Evolutionary conservation across 2,329 filamentous ascomycete species (phyloP).

Genomic region (Fragosphaeria purpurea): DNA sequence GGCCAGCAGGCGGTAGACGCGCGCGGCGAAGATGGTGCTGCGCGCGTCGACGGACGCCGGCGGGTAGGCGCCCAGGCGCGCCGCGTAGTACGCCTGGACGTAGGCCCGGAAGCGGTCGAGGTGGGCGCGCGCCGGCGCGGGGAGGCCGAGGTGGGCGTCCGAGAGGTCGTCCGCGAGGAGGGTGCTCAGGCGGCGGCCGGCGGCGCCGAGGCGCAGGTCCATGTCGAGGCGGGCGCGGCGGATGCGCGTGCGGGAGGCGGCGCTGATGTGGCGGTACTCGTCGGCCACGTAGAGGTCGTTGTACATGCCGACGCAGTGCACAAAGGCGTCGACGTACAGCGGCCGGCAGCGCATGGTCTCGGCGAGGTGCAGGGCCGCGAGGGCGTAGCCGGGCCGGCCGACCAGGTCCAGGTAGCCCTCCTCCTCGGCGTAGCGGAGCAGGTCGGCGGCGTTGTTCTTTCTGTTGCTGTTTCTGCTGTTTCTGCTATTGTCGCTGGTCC

Average conservation of each 20-base stretch:
- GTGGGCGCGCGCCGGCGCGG: slow-evolving; percentile 51
- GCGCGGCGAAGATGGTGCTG: slow-evolving; percentile 43
- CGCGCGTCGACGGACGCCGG: slow-evolving; percentile 36
- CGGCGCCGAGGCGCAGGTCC: slow-evolving; percentile 50
- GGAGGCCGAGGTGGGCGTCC: slow-evolving; percentile 53
- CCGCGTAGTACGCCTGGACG: slow-evolving; percentile 54
- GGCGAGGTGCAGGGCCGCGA: slow-evolving; percentile 57
- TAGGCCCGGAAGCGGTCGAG: slow-evolving; percentile 64
- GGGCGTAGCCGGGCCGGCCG: slow-evolving; percentile 55
- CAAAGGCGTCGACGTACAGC: slow-evolving; percentile 65
- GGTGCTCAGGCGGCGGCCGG: slow-evolving; percentile 46
- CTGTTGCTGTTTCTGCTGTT: too few relatives aligned
- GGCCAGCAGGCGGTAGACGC: slow-evolving; percentile 51
- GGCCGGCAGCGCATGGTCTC: slow-evolving; percentile 53
- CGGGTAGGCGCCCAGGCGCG: slow-evolving; percentile 63
- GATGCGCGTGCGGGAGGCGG: slow-evolving; percentile 54
- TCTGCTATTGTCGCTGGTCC: too few relatives aligned
- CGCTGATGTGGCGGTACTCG: slow-evolving; percentile 49
- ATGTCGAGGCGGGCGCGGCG: slow-evolving; percentile 54
- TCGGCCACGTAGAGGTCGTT: slow-evolving; percentile 44
- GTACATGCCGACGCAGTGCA: slow-evolving; percentile 71
- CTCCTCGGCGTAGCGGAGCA: slow-evolving; percentile 56
- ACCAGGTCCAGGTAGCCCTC: slow-evolving; percentile 61
- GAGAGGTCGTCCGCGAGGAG: slow-evolving; percentile 66
- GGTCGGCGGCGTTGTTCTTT: slow-evolving; percentile 41